Evolutionary conservation across 805 yeast species (phyloP).

Genomic region (Kodamaea lidongshanica): DNA sequence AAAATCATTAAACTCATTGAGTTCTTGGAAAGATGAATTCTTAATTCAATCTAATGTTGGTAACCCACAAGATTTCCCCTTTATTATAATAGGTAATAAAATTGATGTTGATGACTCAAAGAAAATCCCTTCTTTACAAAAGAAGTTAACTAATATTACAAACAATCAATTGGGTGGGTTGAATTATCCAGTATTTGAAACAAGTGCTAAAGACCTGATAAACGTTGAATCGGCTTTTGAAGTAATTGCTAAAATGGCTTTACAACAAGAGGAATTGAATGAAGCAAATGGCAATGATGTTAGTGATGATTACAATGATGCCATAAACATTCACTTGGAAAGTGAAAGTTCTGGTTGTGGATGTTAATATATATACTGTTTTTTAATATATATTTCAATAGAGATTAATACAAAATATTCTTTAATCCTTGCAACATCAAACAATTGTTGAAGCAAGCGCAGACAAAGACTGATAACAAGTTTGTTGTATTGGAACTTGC

Average conservation of each 20-base stretch:
- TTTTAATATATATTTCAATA: too few species aligned
- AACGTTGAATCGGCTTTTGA: slow-evolving; percentile 95
- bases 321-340: slow-evolving; percentile 90
- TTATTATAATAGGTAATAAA: slow-evolving; percentile 91
- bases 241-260: slow-evolving; percentile 89
- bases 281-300: slow-evolving; percentile 59
- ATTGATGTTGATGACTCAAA: slow-evolving; percentile 90
- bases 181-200: slow-evolving; percentile 78
- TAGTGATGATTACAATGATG: slow-evolving; percentile 87
- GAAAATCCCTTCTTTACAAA: slow-evolving; percentile 56
- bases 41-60: slow-evolving; percentile 86
- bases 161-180: slow-evolving; percentile 55
- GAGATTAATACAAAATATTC: too few species aligned
- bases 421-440: too few species aligned
- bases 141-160: slow-evolving; percentile 44
- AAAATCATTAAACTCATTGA: slow-evolving; percentile 83
- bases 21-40: slow-evolving; percentile 94
- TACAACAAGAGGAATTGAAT: slow-evolving; percentile 89
- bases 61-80: slow-evolving; percentile 94
- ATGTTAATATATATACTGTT: too few species aligned
- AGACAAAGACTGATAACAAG: too few species aligned
- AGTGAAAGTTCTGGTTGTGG: slow-evolving; percentile 72
- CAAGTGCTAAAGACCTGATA: slow-evolving; percentile 95
- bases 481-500: too few species aligned
- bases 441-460: too few species aligned